phyloP scores from a whole-genome alignment of 2,329 filamentous ascomycete species.

The Penicillium decumbens region DNA sequence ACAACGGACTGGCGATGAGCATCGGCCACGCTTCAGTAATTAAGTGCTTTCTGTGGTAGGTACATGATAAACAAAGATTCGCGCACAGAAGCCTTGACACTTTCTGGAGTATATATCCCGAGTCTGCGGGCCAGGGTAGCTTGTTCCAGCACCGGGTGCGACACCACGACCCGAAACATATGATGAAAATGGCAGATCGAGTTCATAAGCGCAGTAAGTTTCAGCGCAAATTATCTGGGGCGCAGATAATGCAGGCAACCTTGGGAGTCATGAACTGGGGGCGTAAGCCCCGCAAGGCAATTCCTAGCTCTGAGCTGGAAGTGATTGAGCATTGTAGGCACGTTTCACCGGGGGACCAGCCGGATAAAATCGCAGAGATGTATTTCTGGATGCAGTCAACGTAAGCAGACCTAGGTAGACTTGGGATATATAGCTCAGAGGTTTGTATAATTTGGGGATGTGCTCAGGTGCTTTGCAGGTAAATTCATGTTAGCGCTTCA shows the following conservation, averaged over 20 bases:
- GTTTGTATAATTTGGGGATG: not conserved
- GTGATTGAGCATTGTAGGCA: constrained; percentile 29
- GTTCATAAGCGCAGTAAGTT: constrained; percentile 23
- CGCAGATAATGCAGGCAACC: constrained; percentile 28
- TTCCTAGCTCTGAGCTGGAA: constrained; percentile 28
- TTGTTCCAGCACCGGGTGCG: constrained; percentile 34
- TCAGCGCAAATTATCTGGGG: constrained; percentile 33
- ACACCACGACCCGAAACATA: constrained; percentile 35
- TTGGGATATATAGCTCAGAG: no score
- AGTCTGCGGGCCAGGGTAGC: constrained; percentile 30
- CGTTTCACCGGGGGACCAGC: constrained; percentile 32
- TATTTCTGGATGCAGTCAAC: not conserved
- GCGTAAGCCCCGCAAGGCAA: constrained; percentile 26
- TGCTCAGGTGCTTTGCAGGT: no score
- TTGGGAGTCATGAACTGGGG: constrained; percentile 33
- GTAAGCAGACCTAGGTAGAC: no score
- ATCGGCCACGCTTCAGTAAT: constrained; percentile 25
- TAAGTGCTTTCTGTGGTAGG: constrained; percentile 11
- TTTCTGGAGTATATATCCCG: constrained; percentile 33
- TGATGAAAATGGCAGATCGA: constrained; percentile 26
- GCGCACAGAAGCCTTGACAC: constrained; percentile 18
- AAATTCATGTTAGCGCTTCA: no score
- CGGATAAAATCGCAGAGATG: constrained; percentile 11
- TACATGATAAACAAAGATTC: constrained; percentile 10
- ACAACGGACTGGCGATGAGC: constrained; percentile 23